Evolutionary conservation across 495 filamentous ascomycete genomes (phyloP).

Genomic region (Polyplosphaeria fusca): DNA sequence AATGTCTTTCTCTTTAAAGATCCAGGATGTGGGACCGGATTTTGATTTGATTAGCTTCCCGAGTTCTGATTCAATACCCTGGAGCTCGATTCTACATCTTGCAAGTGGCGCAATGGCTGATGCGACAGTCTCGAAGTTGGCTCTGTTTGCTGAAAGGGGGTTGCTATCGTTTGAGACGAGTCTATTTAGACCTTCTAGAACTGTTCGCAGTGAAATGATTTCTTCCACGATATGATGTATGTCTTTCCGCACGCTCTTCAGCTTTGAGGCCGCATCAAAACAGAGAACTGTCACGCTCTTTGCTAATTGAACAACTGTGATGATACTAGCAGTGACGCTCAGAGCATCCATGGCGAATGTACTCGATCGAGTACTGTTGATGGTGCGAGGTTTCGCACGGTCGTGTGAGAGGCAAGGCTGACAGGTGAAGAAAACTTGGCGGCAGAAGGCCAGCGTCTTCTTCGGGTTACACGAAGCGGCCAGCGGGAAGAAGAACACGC

Average conservation of each 20-base stretch:
- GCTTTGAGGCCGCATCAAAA: background rate
- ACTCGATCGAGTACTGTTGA: too few relatives aligned
- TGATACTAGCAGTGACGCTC: slow-evolving; percentile 12
- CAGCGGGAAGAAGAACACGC: too few relatives aligned
- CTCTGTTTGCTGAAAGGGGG: too few relatives aligned
- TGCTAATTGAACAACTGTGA: slow-evolving; percentile 4
- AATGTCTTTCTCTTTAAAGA: slow-evolving; percentile 9
- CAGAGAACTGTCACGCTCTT: background rate
- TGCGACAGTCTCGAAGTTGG: background rate
- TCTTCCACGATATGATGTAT: slow-evolving; percentile 3
- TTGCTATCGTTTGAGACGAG: background rate
- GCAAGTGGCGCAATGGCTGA: background rate
- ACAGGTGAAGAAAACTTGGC: too few relatives aligned
- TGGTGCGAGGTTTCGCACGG: too few relatives aligned
- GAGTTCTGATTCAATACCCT: slow-evolving; percentile 1
- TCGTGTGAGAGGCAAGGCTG: too few relatives aligned
- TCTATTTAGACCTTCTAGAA: background rate
- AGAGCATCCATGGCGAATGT: slow-evolving; percentile 9
- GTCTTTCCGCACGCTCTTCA: background rate
- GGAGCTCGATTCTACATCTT: background rate
- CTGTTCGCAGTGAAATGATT: slow-evolving; percentile 6
- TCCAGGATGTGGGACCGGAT: background rate
- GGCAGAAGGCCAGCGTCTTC: too few relatives aligned
- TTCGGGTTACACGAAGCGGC: too few relatives aligned
- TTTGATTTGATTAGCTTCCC: background rate